Conservation (phyloP, 2,329 filamentous ascomycete genomes). For the Fusarium sp. region DNA sequence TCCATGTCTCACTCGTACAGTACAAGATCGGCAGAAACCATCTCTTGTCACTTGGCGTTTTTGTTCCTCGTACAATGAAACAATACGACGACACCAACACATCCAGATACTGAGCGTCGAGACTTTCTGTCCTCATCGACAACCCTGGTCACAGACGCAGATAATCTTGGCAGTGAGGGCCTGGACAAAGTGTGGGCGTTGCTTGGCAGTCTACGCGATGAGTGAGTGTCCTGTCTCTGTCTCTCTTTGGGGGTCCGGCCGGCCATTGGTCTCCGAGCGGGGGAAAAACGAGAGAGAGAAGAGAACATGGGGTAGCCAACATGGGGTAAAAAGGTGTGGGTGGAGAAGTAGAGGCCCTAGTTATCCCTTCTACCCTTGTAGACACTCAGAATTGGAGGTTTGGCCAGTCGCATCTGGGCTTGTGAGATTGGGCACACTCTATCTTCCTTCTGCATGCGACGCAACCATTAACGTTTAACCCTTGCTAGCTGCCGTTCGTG, state of each 20-base stretch:
- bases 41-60: not conserved
- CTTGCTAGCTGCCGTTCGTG: slow-evolving; percentile 45
- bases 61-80: slow-evolving; percentile 34
- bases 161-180: slow-evolving; percentile 22
- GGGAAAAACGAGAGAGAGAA: slow-evolving; percentile 2
- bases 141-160: not conserved
- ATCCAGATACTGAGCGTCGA: slow-evolving; percentile 37
- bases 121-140: not conserved
- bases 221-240: slow-evolving; percentile 11
- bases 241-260: slow-evolving; percentile 40
- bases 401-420: slow-evolving; percentile 12
- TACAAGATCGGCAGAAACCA: slow-evolving; percentile 25
- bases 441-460: slow-evolving; percentile 11
- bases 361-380: slow-evolving; percentile 4
- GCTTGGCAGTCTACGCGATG: slow-evolving; percentile 16
- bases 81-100: slow-evolving; percentile 13
- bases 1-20: slow-evolving; percentile 5
- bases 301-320: slow-evolving; percentile 32
- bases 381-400: slow-evolving; percentile 14
- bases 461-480: slow-evolving; percentile 14
- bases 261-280: slow-evolving; percentile 41
- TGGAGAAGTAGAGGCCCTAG: slow-evolving; percentile 10
- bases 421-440: slow-evolving; percentile 27
- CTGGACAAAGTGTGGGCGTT: slow-evolving; percentile 24
- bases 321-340: slow-evolving; percentile 25